phyloP scores from a whole-genome alignment of 352 stramenopile genomes.

The Globisporangium splendens region DNA sequence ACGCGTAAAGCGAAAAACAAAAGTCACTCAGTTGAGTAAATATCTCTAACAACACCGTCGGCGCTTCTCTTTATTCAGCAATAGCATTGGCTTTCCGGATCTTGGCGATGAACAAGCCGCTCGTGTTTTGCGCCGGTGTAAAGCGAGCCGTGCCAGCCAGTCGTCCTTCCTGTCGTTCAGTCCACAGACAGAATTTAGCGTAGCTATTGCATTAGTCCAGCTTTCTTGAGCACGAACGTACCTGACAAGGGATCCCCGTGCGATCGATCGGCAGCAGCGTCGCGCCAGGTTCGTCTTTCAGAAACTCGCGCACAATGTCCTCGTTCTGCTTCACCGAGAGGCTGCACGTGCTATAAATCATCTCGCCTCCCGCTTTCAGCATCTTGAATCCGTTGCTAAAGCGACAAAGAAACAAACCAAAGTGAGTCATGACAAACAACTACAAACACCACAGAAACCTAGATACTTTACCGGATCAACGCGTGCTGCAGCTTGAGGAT shows the following conservation, averaged over 20 bases:
- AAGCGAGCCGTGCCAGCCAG: slow-evolving; percentile 60
- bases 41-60: not conserved
- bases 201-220: not conserved
- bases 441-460: not conserved
- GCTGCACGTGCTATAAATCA: slow-evolving; percentile 97
- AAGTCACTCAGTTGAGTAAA: too few species aligned
- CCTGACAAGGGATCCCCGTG: slow-evolving; percentile 46
- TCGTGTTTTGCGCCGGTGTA: slow-evolving; percentile 64
- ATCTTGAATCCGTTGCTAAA: slow-evolving; percentile 81
- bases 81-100: slow-evolving; percentile 28
- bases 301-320: slow-evolving; percentile 81
- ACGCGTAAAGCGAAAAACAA: too few species aligned
- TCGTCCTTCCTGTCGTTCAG: slow-evolving; percentile 31
- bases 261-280: slow-evolving; percentile 33
- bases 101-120: slow-evolving; percentile 71
- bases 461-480: slow-evolving; percentile 35
- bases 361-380: slow-evolving; percentile 78
- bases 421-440: not conserved
- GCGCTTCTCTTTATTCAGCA: not conserved
- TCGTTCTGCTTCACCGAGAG: slow-evolving; percentile 93
- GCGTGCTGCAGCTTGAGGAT: slow-evolving; percentile 60
- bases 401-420: not conserved
- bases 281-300: slow-evolving; percentile 43
- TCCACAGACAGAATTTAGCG: slow-evolving; percentile 1
- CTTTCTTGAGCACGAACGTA: slow-evolving; percentile 10